These are phyloP conservation scores for Panaeolus cyanescens DNA, from an alignment of 768 basidiomycete genomes.

Conservation along the genomic window DNA sequence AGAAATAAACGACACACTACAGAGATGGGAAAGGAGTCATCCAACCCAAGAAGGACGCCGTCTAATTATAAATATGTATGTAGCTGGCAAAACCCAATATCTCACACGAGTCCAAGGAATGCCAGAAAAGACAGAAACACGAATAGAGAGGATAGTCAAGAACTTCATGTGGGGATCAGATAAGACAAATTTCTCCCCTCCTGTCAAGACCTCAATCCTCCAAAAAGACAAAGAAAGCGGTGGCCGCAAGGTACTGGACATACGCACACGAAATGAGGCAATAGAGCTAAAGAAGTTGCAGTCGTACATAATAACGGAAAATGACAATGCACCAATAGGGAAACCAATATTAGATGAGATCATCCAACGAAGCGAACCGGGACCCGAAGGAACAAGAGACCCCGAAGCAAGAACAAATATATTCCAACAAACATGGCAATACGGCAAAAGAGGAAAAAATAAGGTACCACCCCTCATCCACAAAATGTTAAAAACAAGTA, in stretches of 20 bases:
- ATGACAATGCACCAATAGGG: slow-evolving; percentile 25
- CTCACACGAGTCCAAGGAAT: slow-evolving; percentile 35
- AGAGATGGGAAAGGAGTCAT: slow-evolving; percentile 23
- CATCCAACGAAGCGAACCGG: slow-evolving; percentile 10
- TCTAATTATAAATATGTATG: slow-evolving; percentile 17
- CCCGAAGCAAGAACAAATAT: slow-evolving; percentile 10
- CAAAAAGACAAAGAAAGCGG: slow-evolving; percentile 16
- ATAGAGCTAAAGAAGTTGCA: slow-evolving; percentile 24
- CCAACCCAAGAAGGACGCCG: slow-evolving; percentile 29
- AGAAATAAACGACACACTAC: slow-evolving; percentile 21
- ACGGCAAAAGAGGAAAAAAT: neutral
- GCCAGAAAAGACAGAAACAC: slow-evolving; percentile 25
- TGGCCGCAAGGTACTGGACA: slow-evolving; percentile 24
- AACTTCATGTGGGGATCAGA: slow-evolving; percentile 22
- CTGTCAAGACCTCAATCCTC: slow-evolving; percentile 20
- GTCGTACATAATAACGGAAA: slow-evolving; percentile 17
- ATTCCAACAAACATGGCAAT: slow-evolving; percentile 29
- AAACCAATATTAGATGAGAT: slow-evolving; percentile 25
- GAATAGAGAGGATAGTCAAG: slow-evolving; percentile 17
- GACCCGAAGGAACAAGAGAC: slow-evolving; percentile 2
- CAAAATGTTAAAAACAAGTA: slow-evolving; percentile 18
- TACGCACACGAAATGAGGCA: slow-evolving; percentile 26
- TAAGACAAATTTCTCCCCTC: slow-evolving; percentile 1
- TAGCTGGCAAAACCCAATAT: slow-evolving; percentile 36
- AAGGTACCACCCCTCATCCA: slow-evolving; percentile 11